phyloP scores from a whole-genome alignment of 2,329 filamentous ascomycete genomes.

The Trichoderma hamatum region DNA sequence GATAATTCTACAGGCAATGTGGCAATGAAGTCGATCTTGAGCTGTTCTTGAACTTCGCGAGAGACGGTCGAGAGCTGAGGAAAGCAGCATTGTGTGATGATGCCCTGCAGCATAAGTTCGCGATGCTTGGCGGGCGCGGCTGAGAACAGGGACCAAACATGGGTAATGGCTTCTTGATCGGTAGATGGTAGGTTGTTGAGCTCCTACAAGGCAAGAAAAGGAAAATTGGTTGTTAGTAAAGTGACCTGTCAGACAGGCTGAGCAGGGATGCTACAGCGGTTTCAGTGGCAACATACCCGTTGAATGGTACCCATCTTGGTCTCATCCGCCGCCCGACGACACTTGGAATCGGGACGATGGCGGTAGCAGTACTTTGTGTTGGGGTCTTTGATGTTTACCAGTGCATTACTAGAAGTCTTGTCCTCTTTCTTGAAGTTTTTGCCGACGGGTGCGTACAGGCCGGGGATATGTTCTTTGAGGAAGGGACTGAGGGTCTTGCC shows the following conservation, averaged over 20 bases:
- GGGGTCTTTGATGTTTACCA: conserved; percentile 52
- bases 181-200: conserved; percentile 78
- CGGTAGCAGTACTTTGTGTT: conserved; percentile 96
- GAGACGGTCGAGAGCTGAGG: conserved; percentile 94
- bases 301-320: conserved; percentile 95
- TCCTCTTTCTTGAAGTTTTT: conserved; percentile 49
- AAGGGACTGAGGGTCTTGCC: conserved; percentile 84
- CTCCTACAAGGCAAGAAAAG: conserved; percentile 55
- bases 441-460: conserved; percentile 80
- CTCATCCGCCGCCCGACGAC: conserved; percentile 88
- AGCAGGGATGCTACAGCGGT: background rate
- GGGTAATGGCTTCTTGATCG: conserved; percentile 93
- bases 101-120: conserved; percentile 94
- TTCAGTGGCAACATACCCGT: conserved; percentile 58
- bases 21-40: conserved; percentile 94
- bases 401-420: conserved; percentile 27
- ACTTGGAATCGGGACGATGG: conserved; percentile 91
- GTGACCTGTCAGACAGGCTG: background rate
- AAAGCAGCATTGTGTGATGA: conserved; percentile 96
- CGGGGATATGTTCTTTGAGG: conserved; percentile 86
- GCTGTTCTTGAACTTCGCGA: conserved; percentile 85
- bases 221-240: conserved; percentile 17
- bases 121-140: conserved; percentile 92
- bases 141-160: conserved; percentile 97
- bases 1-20: conserved; percentile 88